These are phyloP conservation scores for Crithidia expoeki DNA, from an alignment of 208 protist genomes.

Conservation along the genomic window DNA sequence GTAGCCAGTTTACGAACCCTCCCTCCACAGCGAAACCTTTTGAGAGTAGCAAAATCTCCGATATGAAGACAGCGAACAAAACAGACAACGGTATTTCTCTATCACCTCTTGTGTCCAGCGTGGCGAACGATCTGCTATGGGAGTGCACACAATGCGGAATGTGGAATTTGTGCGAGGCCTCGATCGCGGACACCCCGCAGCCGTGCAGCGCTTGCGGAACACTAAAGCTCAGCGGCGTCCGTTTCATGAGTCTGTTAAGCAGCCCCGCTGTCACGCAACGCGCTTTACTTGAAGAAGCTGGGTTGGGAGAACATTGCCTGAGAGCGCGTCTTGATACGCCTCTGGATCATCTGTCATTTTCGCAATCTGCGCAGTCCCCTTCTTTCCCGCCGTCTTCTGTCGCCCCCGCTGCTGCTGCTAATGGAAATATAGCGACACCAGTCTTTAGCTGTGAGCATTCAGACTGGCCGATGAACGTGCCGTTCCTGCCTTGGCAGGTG, in stretches of 20 bases:
- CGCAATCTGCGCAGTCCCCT: not conserved
- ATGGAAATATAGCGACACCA: no score
- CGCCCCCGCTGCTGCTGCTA: not conserved
- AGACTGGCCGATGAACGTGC: slow-evolving; percentile 86
- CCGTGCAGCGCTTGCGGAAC: slow-evolving; percentile 54
- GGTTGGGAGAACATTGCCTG: not conserved
- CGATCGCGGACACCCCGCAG: slow-evolving; percentile 31
- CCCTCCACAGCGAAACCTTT: no score
- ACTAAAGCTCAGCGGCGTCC: slow-evolving; percentile 56
- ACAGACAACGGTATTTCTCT: not conserved
- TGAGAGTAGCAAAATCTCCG: no score
- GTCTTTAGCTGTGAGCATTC: slow-evolving; percentile 44
- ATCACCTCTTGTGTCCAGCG: not conserved
- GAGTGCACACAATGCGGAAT: slow-evolving; percentile 87
- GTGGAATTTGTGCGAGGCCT: slow-evolving; percentile 52
- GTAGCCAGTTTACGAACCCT: no score
- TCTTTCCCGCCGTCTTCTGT: not conserved
- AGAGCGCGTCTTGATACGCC: not conserved
- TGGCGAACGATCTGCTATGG: slow-evolving; percentile 65
- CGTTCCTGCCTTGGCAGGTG: slow-evolving; percentile 88
- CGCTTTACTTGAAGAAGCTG: slow-evolving; percentile 14
- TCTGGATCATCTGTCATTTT: not conserved
- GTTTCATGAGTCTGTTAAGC: slow-evolving; percentile 36
- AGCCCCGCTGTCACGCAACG: slow-evolving; percentile 27
- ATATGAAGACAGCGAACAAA: no score